Percentiles rank a stretch among this genome's conserved stretches.
phyloP scores from a whole-genome alignment of 306 rosid species.

The Cercis canadensis region DNA sequence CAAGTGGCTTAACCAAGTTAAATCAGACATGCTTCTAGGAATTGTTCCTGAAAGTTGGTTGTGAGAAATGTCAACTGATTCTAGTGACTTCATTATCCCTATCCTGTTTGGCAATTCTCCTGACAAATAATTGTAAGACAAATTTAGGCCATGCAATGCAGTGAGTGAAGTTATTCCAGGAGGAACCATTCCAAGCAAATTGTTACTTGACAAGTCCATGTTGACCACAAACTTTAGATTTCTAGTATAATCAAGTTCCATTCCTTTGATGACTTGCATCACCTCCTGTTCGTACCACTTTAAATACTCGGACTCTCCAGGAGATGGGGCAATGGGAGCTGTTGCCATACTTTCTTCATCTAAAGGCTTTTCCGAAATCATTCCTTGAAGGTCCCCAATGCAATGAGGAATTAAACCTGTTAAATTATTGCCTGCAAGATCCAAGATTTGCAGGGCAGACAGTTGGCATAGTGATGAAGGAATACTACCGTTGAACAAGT shows the following conservation, averaged over 20 bases:
- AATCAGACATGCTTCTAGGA: background rate
- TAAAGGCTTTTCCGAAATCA: too few relatives aligned
- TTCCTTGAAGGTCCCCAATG: too few relatives aligned
- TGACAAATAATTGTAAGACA: background rate
- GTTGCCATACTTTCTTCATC: too few relatives aligned
- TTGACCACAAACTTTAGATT: too few relatives aligned
- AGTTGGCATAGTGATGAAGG: slow-evolving; percentile 11
- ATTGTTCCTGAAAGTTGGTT: background rate
- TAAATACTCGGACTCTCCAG: too few relatives aligned
- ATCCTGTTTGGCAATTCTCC: background rate
- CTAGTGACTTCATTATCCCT: background rate
- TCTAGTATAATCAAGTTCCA: too few relatives aligned
- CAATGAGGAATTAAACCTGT: too few relatives aligned
- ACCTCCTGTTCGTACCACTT: too few relatives aligned
- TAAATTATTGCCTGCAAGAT: background rate
- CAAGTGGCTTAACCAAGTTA: too few relatives aligned
- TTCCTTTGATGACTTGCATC: too few relatives aligned
- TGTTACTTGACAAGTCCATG: too few relatives aligned
- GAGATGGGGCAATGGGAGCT: too few relatives aligned
- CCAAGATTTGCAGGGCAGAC: slow-evolving; percentile 2
- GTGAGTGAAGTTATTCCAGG: background rate
- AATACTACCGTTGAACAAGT: background rate
- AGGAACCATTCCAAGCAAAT: background rate
- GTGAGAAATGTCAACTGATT: background rate
- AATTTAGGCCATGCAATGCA: background rate